Evolutionary conservation across 169 alveolate genomes (phyloP).

Genomic region (Cryptosporidium andersoni): DNA sequence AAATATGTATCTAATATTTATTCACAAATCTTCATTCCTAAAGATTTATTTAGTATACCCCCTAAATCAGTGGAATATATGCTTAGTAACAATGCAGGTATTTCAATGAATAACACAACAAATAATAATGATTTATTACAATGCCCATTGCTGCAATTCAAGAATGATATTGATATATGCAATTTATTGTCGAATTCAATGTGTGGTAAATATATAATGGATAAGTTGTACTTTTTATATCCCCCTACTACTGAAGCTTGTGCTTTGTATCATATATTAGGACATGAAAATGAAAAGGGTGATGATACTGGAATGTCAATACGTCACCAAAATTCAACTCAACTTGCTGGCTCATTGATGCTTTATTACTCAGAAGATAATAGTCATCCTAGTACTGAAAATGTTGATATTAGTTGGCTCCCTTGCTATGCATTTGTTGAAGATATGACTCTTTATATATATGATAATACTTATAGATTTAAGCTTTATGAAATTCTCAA

Average conservation of each 20-base stretch:
- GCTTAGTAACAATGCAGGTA: neutral
- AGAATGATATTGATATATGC: slow-evolving; percentile 31
- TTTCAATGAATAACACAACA: neutral
- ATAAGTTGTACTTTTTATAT: slow-evolving; percentile 1
- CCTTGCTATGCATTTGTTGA: slow-evolving; percentile 30
- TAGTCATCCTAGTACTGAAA: slow-evolving; percentile 2
- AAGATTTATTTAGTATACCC: slow-evolving; percentile 12
- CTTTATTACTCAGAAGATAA: slow-evolving; percentile 3
- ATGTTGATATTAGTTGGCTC: neutral
- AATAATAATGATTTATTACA: neutral
- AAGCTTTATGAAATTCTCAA: slow-evolving; percentile 28
- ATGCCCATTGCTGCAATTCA: neutral
- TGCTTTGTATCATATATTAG: slow-evolving; percentile 11
- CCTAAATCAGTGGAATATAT: neutral
- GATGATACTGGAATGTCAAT: neutral
- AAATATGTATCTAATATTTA: slow-evolving; percentile 17
- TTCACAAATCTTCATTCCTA: slow-evolving; percentile 50
- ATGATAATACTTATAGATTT: slow-evolving; percentile 23
- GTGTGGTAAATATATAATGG: slow-evolving; percentile 37
- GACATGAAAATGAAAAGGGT: neutral
- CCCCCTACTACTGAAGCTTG: slow-evolving; percentile 39
- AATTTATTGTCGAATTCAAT: slow-evolving; percentile 21
- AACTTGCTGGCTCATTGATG: neutral
- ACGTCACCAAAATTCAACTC: neutral
- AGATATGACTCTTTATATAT: slow-evolving; percentile 22